Evolutionary conservation across 805 yeast genomes (phyloP).

Genomic region (Metschnikowia cubensis): DNA sequence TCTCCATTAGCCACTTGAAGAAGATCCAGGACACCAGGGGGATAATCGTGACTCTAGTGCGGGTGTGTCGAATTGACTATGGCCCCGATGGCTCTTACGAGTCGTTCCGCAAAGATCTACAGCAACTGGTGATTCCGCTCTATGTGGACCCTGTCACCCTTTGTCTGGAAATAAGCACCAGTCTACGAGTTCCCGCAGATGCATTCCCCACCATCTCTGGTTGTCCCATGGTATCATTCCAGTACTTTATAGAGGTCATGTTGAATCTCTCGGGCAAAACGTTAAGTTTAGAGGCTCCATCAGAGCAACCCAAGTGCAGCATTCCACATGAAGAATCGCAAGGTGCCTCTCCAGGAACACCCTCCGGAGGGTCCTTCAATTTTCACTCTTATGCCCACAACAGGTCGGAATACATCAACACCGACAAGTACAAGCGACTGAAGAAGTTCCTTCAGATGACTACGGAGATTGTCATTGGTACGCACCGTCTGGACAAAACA

Average conservation of each 20-base stretch:
- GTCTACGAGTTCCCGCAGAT: constrained; percentile 74
- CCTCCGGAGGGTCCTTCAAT: constrained; percentile 20
- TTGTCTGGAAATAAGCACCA: constrained; percentile 54
- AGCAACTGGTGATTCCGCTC: constrained; percentile 72
- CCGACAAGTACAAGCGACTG: constrained; percentile 70
- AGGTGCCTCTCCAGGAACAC: constrained; percentile 11
- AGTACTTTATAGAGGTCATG: constrained; percentile 78
- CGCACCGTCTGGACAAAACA: constrained; percentile 47
- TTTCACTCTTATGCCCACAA: constrained; percentile 22
- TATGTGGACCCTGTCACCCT: constrained; percentile 68
- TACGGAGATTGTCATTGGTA: constrained; percentile 77
- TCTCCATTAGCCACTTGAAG: constrained; percentile 65
- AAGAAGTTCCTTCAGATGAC: constrained; percentile 79
- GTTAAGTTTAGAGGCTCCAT: constrained; percentile 24
- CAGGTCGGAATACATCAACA: constrained; percentile 57
- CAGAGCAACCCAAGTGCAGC: constrained; percentile 15
- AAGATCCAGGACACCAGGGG: constrained; percentile 68
- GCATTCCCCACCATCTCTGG: constrained; percentile 80
- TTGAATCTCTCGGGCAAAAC: constrained; percentile 72
- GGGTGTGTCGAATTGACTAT: constrained; percentile 65
- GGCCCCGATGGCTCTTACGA: constrained; percentile 60
- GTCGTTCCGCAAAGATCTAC: constrained; percentile 78
- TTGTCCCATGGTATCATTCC: constrained; percentile 69
- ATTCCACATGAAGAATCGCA: constrained; percentile 8
- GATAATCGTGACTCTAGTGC: constrained; percentile 69